Evolutionary conservation across 371 early-diverging fungal genomes (phyloP), one percentile per base, ranked within the genome.

Genomic region (Mucor plumbeus): DNA sequence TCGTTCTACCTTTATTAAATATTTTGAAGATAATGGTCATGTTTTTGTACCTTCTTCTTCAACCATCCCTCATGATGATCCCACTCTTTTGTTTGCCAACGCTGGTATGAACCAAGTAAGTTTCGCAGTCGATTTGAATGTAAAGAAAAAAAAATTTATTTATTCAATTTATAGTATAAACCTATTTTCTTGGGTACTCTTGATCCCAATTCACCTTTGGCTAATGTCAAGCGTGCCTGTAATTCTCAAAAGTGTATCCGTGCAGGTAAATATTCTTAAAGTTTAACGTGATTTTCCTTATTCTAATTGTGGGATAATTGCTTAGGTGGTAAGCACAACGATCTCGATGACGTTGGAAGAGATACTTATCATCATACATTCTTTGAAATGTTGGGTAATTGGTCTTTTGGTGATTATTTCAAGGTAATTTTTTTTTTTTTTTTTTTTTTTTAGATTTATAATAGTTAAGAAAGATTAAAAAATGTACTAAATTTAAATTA

Each of bases 341-440:
- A 99, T 84, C 90, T 99, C 64, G 99, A 99, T 64, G 99, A 99
- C 83, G 99, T 99, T 21, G 99, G 99, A 64, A 98, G 95, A 78
- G 99, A 99, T 77, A 96, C 95, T 7, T 99, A 99, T 80, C 99
- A 99, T 82, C 99, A 99, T 81, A 99, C 99, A 41, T 99, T 97
- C 86, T 99, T 99, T 87, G 99, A 99, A 84, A 99, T 99, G 99
- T 85, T 99, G 83, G 99, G 99, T 62, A 99, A 99, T 88, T 99
- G 99, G 99, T 99, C 99, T 21, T 99, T 99, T 87, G 99, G 99
- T 62, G 98, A 99, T 75, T 99, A 99, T 81, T 99, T 99, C 84
- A 99, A 99, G 91, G 91, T 90, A 67, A 38, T 38, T 34, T n/a
- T n/a, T n/a, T n/a, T n/a, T n/a, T n/a, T n/a, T n/a, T n/a, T n/a